Base-by-base conservation (phyloP, 192 early-diverging fungal species). In the Coemansia sp. region DNA sequence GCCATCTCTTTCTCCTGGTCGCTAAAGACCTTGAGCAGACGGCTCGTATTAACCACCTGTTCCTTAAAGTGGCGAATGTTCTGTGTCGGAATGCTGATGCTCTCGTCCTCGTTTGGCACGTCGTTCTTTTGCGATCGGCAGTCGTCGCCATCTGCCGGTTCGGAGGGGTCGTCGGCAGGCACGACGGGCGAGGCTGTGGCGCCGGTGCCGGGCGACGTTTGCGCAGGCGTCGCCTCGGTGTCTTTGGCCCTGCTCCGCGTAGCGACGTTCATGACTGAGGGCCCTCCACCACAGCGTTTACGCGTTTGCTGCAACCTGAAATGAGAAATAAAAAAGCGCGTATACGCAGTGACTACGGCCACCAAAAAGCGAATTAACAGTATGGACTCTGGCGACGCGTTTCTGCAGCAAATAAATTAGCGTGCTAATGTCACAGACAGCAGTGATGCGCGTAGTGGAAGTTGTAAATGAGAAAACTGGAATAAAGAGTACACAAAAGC, bases 11-110 rank as follows among this genome's bases (percentile, higher is more conserved):
- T 81, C 43, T 81, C 72, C 65, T 81, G 78, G 15, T 81, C 73
- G 63, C 64, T 56, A 50, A 75, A 81, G 15, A 81, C 78, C 55
- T 72, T 70, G 29, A 81, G 59, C 59, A 81, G 65, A 21, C 68
- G 60, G 59, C 78, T 81, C 19, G 77, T 80, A 51, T 80, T 80
- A 61, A 80, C 77, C 25, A 80, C 77, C 2, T 72, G 64, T 45
- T 80, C 77, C 22, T 80, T 80, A 52, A 80, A 80, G 53, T 73
- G 66, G 11, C 72, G 72, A 11, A 80, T 80, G 29, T 75, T 80
- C 14, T 73, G 70, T 22, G 67, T 60, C 0, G 76, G 70, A 17
- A 79, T 66, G 56, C 66, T 79, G 56, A 79, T 58, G 27, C 56
- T 48, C 15, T 62, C 70, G 54, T 51, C 37, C 4, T 29, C 59